Evolutionary conservation across 805 yeast species (phyloP).

Genomic region (Ogataea glucozyma): DNA sequence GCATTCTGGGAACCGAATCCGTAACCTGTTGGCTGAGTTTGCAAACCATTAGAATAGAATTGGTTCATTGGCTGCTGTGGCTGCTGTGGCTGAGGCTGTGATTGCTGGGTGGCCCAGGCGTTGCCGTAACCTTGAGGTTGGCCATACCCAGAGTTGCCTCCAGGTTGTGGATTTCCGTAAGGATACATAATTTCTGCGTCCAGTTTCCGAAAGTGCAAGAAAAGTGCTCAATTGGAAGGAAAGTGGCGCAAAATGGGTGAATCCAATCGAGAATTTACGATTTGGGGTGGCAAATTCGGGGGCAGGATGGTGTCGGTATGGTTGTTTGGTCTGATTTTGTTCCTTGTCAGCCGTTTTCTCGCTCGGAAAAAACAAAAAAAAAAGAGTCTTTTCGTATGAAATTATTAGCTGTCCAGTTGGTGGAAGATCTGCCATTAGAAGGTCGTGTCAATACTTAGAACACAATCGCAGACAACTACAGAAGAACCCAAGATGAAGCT

Average conservation of each 20-base stretch:
- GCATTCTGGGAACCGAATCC: slow-evolving; percentile 25
- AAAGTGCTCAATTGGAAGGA: slow-evolving; percentile 1
- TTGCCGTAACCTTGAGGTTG: slow-evolving; percentile 28
- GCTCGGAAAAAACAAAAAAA: neutral
- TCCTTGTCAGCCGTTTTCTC: slow-evolving; percentile 5
- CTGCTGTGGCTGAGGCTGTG: slow-evolving; percentile 37
- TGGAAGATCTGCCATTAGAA: slow-evolving; percentile 2
- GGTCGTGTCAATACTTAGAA: too few species aligned
- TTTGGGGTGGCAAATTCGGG: neutral
- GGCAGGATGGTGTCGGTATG: neutral
- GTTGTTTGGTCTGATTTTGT: neutral
- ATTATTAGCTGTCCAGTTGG: slow-evolving; percentile 20
- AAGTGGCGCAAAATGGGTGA: neutral
- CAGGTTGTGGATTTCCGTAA: slow-evolving; percentile 29
- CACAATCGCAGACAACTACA: too few species aligned
- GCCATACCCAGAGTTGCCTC: slow-evolving; percentile 21
- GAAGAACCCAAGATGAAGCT: too few species aligned
- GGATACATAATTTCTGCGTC: slow-evolving; percentile 25
- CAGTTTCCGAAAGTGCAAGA: neutral
- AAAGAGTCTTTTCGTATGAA: neutral
- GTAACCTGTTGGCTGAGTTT: slow-evolving; percentile 44
- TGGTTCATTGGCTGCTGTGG: slow-evolving; percentile 35
- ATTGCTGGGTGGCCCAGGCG: slow-evolving; percentile 24
- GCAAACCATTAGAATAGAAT: slow-evolving; percentile 18
- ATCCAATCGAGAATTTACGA: too few species aligned